phyloP scores from a whole-genome alignment of 768 basidiomycete species.

The Cystofilobasidium capitatum region DNA sequence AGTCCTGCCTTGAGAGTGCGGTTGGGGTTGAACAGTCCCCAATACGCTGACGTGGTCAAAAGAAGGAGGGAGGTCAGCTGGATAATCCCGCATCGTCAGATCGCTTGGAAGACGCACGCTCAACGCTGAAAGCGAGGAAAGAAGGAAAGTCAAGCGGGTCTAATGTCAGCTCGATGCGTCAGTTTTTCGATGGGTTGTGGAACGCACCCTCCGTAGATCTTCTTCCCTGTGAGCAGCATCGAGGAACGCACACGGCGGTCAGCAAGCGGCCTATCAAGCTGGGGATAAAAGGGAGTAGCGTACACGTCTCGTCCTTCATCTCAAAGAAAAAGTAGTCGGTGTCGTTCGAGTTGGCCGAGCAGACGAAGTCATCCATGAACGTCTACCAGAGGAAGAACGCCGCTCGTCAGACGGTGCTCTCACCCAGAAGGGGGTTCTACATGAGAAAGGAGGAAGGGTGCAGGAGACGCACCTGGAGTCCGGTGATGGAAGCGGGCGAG shows the following conservation, averaged over 20 bases:
- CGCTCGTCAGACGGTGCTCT: background rate
- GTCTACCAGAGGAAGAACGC: too few species aligned
- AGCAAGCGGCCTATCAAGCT: too few species aligned
- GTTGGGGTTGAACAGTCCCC: constrained; percentile 55
- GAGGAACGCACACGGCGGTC: too few species aligned
- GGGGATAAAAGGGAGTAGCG: too few species aligned
- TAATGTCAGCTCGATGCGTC: constrained; percentile 29
- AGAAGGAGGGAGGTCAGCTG: too few species aligned
- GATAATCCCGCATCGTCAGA: too few species aligned
- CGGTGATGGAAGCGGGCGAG: constrained; percentile 44
- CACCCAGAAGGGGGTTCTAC: background rate
- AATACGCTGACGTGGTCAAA: too few species aligned
- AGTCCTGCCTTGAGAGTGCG: constrained; percentile 12
- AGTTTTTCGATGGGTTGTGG: constrained; percentile 48
- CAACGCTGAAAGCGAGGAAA: constrained; percentile 13
- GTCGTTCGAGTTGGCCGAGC: constrained; percentile 68
- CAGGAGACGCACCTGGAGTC: too few species aligned
- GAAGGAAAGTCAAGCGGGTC: background rate
- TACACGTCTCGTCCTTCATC: constrained; percentile 67
- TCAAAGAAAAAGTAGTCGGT: constrained; percentile 55
- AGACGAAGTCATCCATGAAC: constrained; percentile 80
- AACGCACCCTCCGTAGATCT: constrained; percentile 54
- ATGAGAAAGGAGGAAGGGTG: constrained; percentile 33
- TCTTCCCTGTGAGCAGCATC: too few species aligned
- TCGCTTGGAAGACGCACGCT: too few species aligned